Evolutionary conservation across 2,329 filamentous ascomycete species (phyloP).

Genomic region (Apiospora hydei): DNA sequence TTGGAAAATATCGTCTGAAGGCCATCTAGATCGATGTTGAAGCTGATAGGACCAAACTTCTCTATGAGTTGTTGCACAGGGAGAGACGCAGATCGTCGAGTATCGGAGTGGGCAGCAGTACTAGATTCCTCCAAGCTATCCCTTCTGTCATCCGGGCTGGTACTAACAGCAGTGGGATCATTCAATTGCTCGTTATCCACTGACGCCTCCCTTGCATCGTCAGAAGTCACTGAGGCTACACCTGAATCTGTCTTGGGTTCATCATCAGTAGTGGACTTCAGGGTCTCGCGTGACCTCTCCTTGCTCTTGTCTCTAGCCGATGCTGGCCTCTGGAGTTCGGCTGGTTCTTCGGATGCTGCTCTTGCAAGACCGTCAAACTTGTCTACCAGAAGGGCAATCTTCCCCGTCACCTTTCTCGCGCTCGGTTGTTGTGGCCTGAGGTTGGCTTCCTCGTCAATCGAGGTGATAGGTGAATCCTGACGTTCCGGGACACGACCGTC

Average conservation of each 20-base stretch:
- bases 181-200: neutral
- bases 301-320: slow-evolving; percentile 22
- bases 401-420: slow-evolving; percentile 47
- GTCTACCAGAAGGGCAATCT: slow-evolving; percentile 58
- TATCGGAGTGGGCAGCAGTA: neutral
- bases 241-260: slow-evolving; percentile 21
- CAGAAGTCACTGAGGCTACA: neutral
- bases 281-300: slow-evolving; percentile 1
- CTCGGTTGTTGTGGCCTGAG: slow-evolving; percentile 32
- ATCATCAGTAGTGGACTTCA: neutral
- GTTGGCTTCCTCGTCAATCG: slow-evolving; percentile 51
- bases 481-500: slow-evolving; percentile 40
- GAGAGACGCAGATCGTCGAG: neutral
- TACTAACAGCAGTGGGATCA: neutral
- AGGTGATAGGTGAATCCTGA: slow-evolving; percentile 54
- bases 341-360: slow-evolving; percentile 39
- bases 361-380: slow-evolving; percentile 56
- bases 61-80: slow-evolving; percentile 35
- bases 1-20: slow-evolving; percentile 45
- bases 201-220: neutral
- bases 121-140: neutral
- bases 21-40: slow-evolving; percentile 33
- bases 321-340: slow-evolving; percentile 24
- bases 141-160: neutral
- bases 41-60: slow-evolving; percentile 40